Evolutionary conservation across 2,329 filamentous ascomycete genomes (phyloP).

Genomic region (Leptographium galeiforme): DNA sequence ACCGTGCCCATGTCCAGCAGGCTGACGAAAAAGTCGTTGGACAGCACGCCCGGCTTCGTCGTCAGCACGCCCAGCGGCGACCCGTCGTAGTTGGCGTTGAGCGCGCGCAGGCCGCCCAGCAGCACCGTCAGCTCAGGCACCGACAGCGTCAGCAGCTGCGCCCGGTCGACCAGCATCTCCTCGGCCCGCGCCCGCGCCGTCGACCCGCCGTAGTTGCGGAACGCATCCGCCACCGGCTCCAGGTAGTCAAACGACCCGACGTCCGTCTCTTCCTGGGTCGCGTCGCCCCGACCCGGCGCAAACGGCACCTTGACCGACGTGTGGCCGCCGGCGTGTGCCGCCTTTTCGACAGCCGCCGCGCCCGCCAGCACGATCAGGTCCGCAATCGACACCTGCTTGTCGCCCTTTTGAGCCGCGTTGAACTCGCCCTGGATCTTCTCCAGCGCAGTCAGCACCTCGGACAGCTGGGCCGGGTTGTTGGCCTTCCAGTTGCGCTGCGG

Average conservation of each 20-base stretch:
- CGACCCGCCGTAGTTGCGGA: constrained; percentile 64
- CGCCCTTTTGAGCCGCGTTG: constrained; percentile 31
- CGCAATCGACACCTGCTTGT: constrained; percentile 65
- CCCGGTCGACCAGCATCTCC: constrained; percentile 58
- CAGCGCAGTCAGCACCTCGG: constrained; percentile 45
- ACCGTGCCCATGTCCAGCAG: constrained; percentile 52
- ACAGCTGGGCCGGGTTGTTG: constrained; percentile 58
- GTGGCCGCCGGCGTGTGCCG: constrained; percentile 25
- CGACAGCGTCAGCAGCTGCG: constrained; percentile 55
- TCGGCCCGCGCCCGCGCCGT: constrained; percentile 49
- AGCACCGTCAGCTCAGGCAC: constrained; percentile 59
- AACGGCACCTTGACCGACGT: constrained; percentile 48
- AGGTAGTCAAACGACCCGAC: constrained; percentile 48
- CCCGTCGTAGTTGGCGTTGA: constrained; percentile 60
- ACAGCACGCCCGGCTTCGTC: constrained; percentile 50
- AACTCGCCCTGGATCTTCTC: constrained; percentile 55
- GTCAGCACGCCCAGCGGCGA: constrained; percentile 57
- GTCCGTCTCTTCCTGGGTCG: constrained; percentile 60
- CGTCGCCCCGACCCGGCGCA: constrained; percentile 58
- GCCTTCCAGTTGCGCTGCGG: constrained; percentile 61
- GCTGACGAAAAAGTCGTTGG: constrained; percentile 75
- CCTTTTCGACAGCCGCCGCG: constrained; percentile 58
- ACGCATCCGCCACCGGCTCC: constrained; percentile 58
- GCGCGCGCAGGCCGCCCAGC: constrained; percentile 56
- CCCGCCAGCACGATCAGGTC: constrained; percentile 70